Evolutionary conservation across 2,329 filamentous ascomycete species (phyloP), one percentile per base, ranked within the genome.

Genomic region (Xylaria sp.): DNA sequence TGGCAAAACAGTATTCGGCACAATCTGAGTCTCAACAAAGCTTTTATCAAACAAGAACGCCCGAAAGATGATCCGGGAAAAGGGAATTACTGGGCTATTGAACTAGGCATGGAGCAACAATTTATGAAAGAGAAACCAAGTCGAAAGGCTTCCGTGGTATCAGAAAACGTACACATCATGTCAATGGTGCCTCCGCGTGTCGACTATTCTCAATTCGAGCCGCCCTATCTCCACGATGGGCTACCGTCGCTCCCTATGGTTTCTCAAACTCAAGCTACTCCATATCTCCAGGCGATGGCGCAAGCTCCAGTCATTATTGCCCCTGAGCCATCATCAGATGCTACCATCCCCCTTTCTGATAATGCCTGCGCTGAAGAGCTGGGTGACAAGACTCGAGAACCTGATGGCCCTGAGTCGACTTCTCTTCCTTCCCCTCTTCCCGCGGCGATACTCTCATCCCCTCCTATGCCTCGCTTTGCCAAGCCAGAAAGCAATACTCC

Each of bases 1-100:
- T 99, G 96, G 96, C 95, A 98, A 80, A 99, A 99, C 80, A 98
- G 96, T 82, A 99, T 99, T 78, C 92, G 96, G 38, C 96, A 99
- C 80, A 99, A 99, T 74, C 88, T 99, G 38, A 97, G 94, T 76
- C 85, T 99, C 50, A 97, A 97, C 85, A 98, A 98, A 81, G 93
- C 92, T 53, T 98, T 98, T 76, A 90, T 94, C 77, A 98, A 98
- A 82, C 92, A 97, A 76, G 94, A 97, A 79, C 88, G 96, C 66
- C 94, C 94, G 64, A 98, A 98, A 84, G 94, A 97, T 77, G 96
- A 98, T 75, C 94, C 95, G 2, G 96, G 96, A 74, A 98, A 98
- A 81, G 96, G 96, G 49, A 95, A 97, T 79, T 98, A 98, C 82
- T 98, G 96, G 96, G 89, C 90, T 49, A 97, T 99, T 74, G 90